phyloP scores from a whole-genome alignment of 2,329 filamentous ascomycete genomes.

The Fusarium verticillioides region DNA sequence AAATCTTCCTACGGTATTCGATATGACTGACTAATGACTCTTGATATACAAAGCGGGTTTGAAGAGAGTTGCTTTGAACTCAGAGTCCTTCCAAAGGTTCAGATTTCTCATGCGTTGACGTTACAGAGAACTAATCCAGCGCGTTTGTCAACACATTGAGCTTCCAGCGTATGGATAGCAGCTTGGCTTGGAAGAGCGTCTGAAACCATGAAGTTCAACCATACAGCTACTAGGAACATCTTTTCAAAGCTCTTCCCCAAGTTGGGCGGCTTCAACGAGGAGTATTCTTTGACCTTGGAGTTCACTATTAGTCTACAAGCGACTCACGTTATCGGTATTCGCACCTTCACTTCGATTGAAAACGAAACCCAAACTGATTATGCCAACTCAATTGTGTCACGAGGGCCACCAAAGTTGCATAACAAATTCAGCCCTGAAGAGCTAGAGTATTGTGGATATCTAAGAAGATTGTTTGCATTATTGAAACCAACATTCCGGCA shows the following conservation, averaged over 20 bases:
- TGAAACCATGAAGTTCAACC: not conserved
- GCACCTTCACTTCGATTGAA: not conserved
- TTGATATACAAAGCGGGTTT: not conserved
- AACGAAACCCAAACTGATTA: not conserved
- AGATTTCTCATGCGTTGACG: not conserved
- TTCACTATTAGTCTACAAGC: not conserved
- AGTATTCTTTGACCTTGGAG: not conserved
- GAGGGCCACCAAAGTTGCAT: not conserved
- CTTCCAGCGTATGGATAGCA: not conserved
- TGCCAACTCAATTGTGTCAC: not conserved
- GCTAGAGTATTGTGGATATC: not conserved
- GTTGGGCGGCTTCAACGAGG: not conserved
- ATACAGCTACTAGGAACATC: too few species aligned
- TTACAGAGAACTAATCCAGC: not conserved
- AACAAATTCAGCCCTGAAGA: not conserved
- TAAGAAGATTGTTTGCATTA: not conserved
- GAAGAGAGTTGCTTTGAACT: not conserved
- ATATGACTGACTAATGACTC: not conserved
- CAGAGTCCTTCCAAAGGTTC: not conserved
- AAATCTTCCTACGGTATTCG: not conserved
- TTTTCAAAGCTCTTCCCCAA: not conserved
- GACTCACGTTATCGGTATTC: not conserved
- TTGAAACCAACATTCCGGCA: not conserved
- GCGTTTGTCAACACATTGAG: not conserved
- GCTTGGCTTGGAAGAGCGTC: not conserved